Evolutionary conservation across 192 early-diverging fungal genomes (phyloP), one percentile per base, ranked within the genome.

Genomic region (Backusella macrospora): DNA sequence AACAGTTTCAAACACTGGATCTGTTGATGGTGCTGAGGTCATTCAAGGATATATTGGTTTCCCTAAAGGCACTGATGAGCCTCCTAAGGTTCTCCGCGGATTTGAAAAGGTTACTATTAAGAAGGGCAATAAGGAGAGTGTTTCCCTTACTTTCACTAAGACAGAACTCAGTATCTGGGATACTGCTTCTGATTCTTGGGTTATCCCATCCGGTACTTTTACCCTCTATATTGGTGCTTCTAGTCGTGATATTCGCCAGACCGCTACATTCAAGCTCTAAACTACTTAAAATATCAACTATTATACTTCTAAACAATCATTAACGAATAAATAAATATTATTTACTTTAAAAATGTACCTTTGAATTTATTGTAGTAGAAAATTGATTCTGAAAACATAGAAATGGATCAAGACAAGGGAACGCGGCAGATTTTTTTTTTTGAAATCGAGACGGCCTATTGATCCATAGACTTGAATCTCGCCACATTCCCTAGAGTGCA

Each of bases 141-240:
- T 91, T 26, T 13, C 40, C 2, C 72, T 91, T 68, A 40, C 47
- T 12, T 55, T 91, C 10, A 43, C 68, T 23, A 69, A 75, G 42
- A 44, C 76, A 4, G 90, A 91, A 40, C 75, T 92, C 34, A 76
- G 79, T 44, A 73, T 80, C 74, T 91, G 83, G 83, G 75, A 80
- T 62, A 81, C 67, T 14, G 65, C 2, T 8, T n/a, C 8, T 5
- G 38, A 77, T 1, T 39, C 76, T 47, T 92, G 87, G 87, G 74
- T 67, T 14, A 59, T 84, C 45, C 78, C 88, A 15, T 9, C 18
- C n/a, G 90, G 90, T 38, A 55, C 72, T 23, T 92, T 84, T 63
- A 69, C 21, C 7, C 62, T 92, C n/a, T 49, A 70, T 37, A 74
- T 91, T 45, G 90, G 90, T 29, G 82, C 89, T 63, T 81, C 77